Conservation (phyloP, 345 rosid genomes). For the Sisymbrium irio region DNA sequence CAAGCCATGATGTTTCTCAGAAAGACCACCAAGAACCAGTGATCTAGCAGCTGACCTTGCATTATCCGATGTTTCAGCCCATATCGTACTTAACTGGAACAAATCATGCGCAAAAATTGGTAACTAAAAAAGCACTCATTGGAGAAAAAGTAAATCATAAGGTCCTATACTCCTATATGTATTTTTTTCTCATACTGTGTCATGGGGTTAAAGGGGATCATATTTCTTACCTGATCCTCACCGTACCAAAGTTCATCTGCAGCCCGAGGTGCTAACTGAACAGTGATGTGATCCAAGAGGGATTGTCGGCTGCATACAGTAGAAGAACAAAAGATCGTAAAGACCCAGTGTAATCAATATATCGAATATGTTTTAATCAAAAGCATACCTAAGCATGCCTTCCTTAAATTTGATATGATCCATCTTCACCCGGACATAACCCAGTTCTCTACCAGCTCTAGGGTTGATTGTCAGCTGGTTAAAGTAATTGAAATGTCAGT, state of each 20-base stretch:
- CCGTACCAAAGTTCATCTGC: slow-evolving; percentile 95
- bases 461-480: slow-evolving; percentile 84
- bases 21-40: slow-evolving; percentile 85
- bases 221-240: slow-evolving; percentile 65
- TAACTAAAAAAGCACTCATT: neutral
- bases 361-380: neutral
- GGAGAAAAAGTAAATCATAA: neutral
- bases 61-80: slow-evolving; percentile 95
- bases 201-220: slow-evolving; percentile 3
- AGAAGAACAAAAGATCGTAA: neutral
- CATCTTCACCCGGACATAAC: slow-evolving; percentile 86
- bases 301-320: slow-evolving; percentile 71
- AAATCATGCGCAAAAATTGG: slow-evolving; percentile 21
- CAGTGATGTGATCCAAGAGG: slow-evolving; percentile 87
- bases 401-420: slow-evolving; percentile 74
- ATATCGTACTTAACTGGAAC: slow-evolving; percentile 86
- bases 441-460: slow-evolving; percentile 90
- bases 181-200: neutral
- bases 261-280: slow-evolving; percentile 95
- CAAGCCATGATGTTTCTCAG: slow-evolving; percentile 76
- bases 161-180: slow-evolving; percentile 2
- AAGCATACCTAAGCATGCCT: slow-evolving; percentile 71
- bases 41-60: slow-evolving; percentile 89
- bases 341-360: neutral
- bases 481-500: slow-evolving; percentile 19